phyloP scores from a whole-genome alignment of 768 basidiomycete species.

The Paxillus involutus region DNA sequence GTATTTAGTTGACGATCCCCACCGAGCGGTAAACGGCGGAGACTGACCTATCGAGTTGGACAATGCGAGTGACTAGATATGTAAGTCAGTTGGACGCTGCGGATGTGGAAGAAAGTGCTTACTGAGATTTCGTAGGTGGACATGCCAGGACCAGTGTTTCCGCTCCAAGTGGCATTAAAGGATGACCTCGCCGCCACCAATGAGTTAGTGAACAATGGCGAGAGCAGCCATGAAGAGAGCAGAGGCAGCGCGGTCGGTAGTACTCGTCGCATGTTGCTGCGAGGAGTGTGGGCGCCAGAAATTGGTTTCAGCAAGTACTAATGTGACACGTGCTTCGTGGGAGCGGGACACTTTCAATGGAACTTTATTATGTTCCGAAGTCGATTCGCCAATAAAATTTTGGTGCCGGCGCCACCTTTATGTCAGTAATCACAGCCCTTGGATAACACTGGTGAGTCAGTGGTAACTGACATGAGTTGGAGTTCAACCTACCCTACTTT shows the following conservation, averaged over 20 bases:
- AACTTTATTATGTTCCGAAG: too few relatives aligned
- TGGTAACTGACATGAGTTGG: too few relatives aligned
- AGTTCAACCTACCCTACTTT: too few relatives aligned
- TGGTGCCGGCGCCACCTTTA: too few relatives aligned
- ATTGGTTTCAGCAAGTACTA: too few relatives aligned
- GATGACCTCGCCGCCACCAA: slow-evolving; percentile 1
- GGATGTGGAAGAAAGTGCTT: slow-evolving; percentile 3
- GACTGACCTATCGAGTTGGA: slow-evolving; percentile 16
- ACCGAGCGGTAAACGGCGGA: neutral
- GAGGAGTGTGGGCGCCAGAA: neutral
- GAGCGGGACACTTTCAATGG: too few relatives aligned
- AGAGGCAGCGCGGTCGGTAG: neutral
- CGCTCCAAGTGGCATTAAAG: slow-evolving; percentile 18
- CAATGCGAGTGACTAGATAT: slow-evolving; percentile 19
- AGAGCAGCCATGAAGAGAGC: slow-evolving; percentile 17
- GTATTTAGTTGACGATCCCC: neutral
- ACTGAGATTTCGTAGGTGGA: slow-evolving; percentile 27
- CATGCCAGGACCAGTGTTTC: slow-evolving; percentile 10
- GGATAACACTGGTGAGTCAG: too few relatives aligned
- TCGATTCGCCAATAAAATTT: too few relatives aligned
- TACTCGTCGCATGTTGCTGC: slow-evolving; percentile 25
- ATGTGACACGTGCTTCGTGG: too few relatives aligned
- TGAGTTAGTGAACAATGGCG: slow-evolving; percentile 3
- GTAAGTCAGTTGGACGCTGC: slow-evolving; percentile 11
- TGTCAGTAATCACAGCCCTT: too few relatives aligned